Conservation (phyloP, 208 protist genomes). For the Wallacemonas collosoma region DNA sequence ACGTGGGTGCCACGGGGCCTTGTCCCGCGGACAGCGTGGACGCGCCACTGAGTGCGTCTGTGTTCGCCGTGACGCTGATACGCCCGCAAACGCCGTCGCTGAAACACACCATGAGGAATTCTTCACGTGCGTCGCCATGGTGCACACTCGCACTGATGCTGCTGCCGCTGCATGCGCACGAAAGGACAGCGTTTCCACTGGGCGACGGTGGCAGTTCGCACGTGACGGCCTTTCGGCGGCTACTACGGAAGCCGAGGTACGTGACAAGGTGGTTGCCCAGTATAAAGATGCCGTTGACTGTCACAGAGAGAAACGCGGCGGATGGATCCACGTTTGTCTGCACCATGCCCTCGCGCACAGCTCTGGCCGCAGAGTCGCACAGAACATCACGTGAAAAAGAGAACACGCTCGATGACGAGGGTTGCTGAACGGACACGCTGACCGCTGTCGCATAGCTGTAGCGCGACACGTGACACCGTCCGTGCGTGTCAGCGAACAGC, state of each 20-base stretch:
- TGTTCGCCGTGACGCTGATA: slow-evolving; percentile 13
- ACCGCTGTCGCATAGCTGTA: slow-evolving; percentile 42
- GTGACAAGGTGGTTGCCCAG: slow-evolving; percentile 70
- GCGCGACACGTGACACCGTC: slow-evolving; percentile 65
- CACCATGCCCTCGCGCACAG: slow-evolving; percentile 22
- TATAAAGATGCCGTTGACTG: slow-evolving; percentile 56
- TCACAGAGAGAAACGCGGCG: slow-evolving; percentile 42
- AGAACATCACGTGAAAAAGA: slow-evolving; percentile 11
- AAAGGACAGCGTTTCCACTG: slow-evolving; percentile 2
- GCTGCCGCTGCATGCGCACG: slow-evolving; percentile 3
- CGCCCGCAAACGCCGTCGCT: slow-evolving; percentile 32
- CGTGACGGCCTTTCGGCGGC: slow-evolving; percentile 2
- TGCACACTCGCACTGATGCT: neutral
- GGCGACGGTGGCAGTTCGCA: slow-evolving; percentile 16
- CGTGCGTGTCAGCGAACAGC: slow-evolving; percentile 66
- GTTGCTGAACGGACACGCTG: neutral
- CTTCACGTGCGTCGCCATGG: neutral
- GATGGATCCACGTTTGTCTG: slow-evolving; percentile 71
- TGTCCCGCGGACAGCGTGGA: neutral
- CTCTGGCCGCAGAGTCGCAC: neutral
- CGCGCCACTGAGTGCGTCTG: neutral
- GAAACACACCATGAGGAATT: slow-evolving; percentile 30
- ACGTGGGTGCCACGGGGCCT: no score
- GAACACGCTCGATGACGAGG: neutral
- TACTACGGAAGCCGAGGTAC: slow-evolving; percentile 20